phyloP scores from a whole-genome alignment of 2,329 filamentous ascomycete species.

The Cordyceps tenuipes region DNA sequence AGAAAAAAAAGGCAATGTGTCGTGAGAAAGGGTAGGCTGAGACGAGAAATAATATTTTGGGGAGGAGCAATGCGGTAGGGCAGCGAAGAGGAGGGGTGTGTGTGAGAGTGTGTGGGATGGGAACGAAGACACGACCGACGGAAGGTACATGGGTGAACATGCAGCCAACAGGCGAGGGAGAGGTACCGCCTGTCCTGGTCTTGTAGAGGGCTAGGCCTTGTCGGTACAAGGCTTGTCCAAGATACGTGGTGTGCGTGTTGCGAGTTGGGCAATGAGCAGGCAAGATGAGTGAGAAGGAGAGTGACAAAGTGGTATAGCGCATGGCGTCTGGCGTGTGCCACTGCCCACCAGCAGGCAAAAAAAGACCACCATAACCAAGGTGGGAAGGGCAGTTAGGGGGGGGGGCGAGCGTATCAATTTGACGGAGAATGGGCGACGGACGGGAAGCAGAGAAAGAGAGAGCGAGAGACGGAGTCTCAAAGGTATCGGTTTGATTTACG shows the following conservation, averaged over 20 bases:
- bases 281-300: not conserved
- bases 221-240: not conserved
- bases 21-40: slow-evolving; percentile 18
- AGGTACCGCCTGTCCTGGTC: not conserved
- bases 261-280: not conserved
- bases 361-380: not conserved
- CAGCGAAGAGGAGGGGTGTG: slow-evolving; percentile 17
- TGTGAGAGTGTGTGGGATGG: slow-evolving; percentile 7
- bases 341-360: not conserved
- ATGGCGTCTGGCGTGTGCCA: slow-evolving; percentile 10
- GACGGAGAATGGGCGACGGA: not conserved
- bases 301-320: slow-evolving; percentile 7
- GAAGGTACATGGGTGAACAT: slow-evolving; percentile 9
- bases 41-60: slow-evolving; percentile 34
- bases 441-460: not conserved
- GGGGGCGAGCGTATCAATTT: slow-evolving; percentile 7
- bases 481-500: not conserved
- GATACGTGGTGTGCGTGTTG: not conserved
- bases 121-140: slow-evolving; percentile 12
- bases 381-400: not conserved
- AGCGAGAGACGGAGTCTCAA: not conserved
- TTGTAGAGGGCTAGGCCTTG: not conserved
- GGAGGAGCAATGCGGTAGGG: slow-evolving; percentile 22
- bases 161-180: too few species aligned
- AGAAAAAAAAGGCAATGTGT: slow-evolving; percentile 4